Percentiles rank a stretch among this genome's conserved stretches.
Evolutionary conservation across 2,329 filamentous ascomycete genomes (phyloP).

Genomic region (Sclerotinia nivalis): DNA sequence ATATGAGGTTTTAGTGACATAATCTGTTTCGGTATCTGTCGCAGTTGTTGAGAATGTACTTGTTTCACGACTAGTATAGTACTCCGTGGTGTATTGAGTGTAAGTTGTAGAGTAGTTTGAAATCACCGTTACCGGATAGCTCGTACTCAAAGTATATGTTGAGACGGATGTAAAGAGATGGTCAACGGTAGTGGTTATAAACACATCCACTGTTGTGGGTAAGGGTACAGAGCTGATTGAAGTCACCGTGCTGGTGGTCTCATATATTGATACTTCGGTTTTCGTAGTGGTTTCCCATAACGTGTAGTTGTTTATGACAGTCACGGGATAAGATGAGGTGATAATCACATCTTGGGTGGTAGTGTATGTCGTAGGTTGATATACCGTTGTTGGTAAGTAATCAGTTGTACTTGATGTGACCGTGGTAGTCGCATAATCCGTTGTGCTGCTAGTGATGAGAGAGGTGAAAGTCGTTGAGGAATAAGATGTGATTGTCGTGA

Average conservation of each 20-base stretch:
- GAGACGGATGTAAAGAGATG: slow-evolving; percentile 9
- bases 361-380: slow-evolving; percentile 13
- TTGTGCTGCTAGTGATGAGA: slow-evolving; percentile 8
- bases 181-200: slow-evolving; percentile 1
- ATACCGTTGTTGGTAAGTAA: slow-evolving; percentile 11
- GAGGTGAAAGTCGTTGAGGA: slow-evolving; percentile 24
- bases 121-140: slow-evolving; percentile 9
- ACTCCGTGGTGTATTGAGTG: slow-evolving; percentile 9
- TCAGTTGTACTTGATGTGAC: slow-evolving; percentile 1
- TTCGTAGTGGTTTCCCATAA: slow-evolving; percentile 9
- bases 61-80: slow-evolving; percentile 12
- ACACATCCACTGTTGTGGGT: slow-evolving; percentile 7
- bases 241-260: slow-evolving; percentile 9
- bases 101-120: slow-evolving; percentile 16
- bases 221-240: slow-evolving; percentile 9
- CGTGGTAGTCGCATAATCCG: slow-evolving; percentile 19
- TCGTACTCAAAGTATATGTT: slow-evolving; percentile 2
- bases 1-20: neutral
- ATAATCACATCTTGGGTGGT: neutral
- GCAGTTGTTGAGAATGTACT: neutral
- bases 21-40: slow-evolving; percentile 8
- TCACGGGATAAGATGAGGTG: slow-evolving; percentile 23
- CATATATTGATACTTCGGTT: slow-evolving; percentile 3
- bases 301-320: slow-evolving; percentile 22
- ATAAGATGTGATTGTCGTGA: slow-evolving; percentile 23